Evolutionary conservation across 257 asterid genomes (phyloP), one percentile per base, ranked within the genome.

Genomic region (Solanum rostratum): DNA sequence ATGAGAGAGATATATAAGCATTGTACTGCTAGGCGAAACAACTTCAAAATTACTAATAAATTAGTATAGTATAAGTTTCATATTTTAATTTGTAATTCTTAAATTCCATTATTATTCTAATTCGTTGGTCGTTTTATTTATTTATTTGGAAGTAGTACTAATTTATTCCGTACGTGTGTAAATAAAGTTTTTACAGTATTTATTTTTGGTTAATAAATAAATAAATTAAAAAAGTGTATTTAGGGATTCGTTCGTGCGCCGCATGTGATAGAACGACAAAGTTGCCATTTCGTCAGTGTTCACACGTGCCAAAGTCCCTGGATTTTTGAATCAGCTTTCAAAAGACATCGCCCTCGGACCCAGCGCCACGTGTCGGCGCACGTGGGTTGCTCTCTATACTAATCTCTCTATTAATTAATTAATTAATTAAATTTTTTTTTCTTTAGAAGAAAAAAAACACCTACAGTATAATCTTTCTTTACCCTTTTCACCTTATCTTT

Each of bases 281-380:
- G 81, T 46, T 22, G 41, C 81, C 60, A 74, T 22, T 74, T 74
- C 41, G 81, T 74, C 81, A 74, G 81, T 74, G 57, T 22, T 9
- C 89, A 82, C 89, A 88, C 89, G 88, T 88, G 89, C 88, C 87
- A 81, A 57, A 24, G 49, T 69, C 60, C 74, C 65, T 18, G 85
- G 83, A 41, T 39, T 85, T 82, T 41, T 27, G 4, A 74, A 74
- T 22, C 43, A n/a, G 60, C 81, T 55, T 18, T 54, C 54, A 33
- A 45, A 66, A 82, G 81, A 84, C 83, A 69, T 80, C 55, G 7
- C 24, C 85, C 80, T 86, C 41, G 91, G 49, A 29, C 29, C 39
- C 15, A 63, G 88, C 69, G 83, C 85, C 85, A 88, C 87, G 87
- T 91, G 93, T 87, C 90, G 68, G 59, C 89, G 86, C 94, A 93